Percentiles rank a stretch among this genome's conserved stretches.
These are phyloP conservation scores for Tagetes patula DNA, from an alignment of 129 eudicot genomes.

Conservation along the genomic window DNA sequence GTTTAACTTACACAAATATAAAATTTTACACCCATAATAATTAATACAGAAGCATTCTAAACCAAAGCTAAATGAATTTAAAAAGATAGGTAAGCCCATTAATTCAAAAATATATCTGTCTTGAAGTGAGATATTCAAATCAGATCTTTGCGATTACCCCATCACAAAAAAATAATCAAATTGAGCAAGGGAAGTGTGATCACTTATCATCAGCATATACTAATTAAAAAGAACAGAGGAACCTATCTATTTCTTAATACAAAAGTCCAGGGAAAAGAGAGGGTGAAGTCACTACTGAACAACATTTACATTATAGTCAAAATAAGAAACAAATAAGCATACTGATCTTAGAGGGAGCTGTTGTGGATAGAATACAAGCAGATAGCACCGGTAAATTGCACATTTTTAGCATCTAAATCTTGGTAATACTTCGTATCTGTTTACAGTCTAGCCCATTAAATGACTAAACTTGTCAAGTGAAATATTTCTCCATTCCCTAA, in stretches of 20 bases:
- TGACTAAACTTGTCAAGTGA: background rate
- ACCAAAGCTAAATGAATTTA: background rate
- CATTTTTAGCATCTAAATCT: background rate
- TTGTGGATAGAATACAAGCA: background rate
- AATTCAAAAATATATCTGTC: background rate
- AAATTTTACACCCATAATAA: slow-evolving; percentile 8
- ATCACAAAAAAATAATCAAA: slow-evolving; percentile 6
- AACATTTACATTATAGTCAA: background rate
- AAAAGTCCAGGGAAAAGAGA: background rate
- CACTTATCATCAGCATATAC: background rate
- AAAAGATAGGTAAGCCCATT: background rate
- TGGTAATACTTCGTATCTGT: background rate
- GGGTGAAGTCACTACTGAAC: background rate
- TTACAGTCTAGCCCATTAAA: background rate
- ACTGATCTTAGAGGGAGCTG: background rate
- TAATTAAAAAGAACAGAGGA: background rate
- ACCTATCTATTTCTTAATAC: background rate
- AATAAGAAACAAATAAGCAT: background rate
- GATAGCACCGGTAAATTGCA: background rate
- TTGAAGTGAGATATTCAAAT: background rate
- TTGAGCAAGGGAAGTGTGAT: background rate
- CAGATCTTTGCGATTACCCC: background rate
- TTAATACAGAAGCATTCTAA: background rate
- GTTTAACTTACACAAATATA: slow-evolving; percentile 1
- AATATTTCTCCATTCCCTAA: background rate